Base-by-base conservation (phyloP, 2,329 filamentous ascomycete genomes). In the Colletotrichum salicis region DNA sequence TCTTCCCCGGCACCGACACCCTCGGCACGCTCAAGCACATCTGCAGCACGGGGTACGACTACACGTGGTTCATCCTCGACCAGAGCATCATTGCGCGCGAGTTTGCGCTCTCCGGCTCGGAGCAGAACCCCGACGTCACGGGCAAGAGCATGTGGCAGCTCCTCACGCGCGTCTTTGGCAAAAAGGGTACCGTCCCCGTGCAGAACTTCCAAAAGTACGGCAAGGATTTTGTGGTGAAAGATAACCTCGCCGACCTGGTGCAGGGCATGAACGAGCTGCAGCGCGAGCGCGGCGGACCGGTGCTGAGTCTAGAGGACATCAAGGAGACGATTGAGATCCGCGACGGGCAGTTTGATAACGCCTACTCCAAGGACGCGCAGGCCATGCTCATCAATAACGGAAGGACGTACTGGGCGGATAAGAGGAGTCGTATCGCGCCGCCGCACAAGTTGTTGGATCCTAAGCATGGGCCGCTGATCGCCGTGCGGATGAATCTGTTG, bases 81-180 rank as follows among this genome's bases (percentile, higher is more conserved):
- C 86, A 88, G 72, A 81, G 80, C 76, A 91, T 91, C 75, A 87
- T 91, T 58, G 86, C 87, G n/a, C 84, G 86, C 24, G 89, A 91
- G 78, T 91, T 91, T 70, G 88, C 86, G 13, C 84, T 91, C 0
- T 91, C 89, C 0, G 89, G 89, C 10, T 90, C 88, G 0, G 89
- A 91, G 79, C 89, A 91, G 81, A 91, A 91, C 79, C 88, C 88
- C 0, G 89, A 91, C 74, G 73, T 91, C 35, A 89, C 88, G 1
- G 79, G 77, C 77, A 91, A 91, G 81, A 90, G 86, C 76, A 79
- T 88, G 58, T 86, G 86, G 84, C 78, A 86, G 76, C 75, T 89
- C 2, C 79, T 90, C 13, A 81, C 77, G n/a, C 84, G 89, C 33
- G 70, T 89, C 31, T 84, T 90, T 54, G 83, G 84, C 68, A 83